These are phyloP conservation scores for Gossypium australe DNA, from an alignment of 345 rosid genomes.

Conservation along the genomic window DNA sequence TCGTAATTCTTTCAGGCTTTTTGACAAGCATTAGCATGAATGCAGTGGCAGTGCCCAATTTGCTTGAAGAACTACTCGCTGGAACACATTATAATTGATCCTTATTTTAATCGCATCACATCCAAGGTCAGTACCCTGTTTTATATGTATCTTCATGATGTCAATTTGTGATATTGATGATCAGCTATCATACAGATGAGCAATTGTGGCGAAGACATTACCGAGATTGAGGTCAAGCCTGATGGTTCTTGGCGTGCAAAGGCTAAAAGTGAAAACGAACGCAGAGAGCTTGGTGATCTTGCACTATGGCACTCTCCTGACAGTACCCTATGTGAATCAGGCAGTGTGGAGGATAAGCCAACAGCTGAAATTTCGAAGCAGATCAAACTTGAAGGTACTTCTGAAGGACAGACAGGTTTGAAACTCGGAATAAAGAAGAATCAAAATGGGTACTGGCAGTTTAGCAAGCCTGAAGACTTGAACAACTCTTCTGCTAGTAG, in stretches of 20 bases:
- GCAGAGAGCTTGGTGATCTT: conserved; percentile 75
- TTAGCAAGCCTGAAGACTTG: conserved; percentile 64
- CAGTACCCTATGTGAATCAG: conserved; percentile 47
- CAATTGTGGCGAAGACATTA: conserved; percentile 63
- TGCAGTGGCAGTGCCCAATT: conserved; percentile 99
- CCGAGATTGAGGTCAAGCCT: conserved; percentile 4
- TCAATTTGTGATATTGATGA: neutral
- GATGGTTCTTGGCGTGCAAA: conserved; percentile 80
- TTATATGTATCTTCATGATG: neutral
- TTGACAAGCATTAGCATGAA: conserved; percentile 21
- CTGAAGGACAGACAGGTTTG: conserved; percentile 66
- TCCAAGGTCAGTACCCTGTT: conserved; percentile 47
- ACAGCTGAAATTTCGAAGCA: conserved; percentile 45
- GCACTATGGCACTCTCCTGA: conserved; percentile 78
- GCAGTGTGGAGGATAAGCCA: conserved; percentile 33
- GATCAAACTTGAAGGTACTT: conserved; percentile 69
- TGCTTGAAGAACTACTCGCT: conserved; percentile 91
- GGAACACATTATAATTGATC: conserved; percentile 80
- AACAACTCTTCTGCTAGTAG: conserved; percentile 61
- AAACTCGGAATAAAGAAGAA: conserved; percentile 90
- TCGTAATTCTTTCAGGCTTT: neutral
- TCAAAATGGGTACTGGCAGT: conserved; percentile 83
- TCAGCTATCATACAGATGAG: conserved; percentile 53
- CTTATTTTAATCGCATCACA: conserved; percentile 84
- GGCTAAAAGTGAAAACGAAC: conserved; percentile 66